Base-by-base conservation (phyloP, 108 stramenopile genomes). In the Nitzschia putrida region DNA sequence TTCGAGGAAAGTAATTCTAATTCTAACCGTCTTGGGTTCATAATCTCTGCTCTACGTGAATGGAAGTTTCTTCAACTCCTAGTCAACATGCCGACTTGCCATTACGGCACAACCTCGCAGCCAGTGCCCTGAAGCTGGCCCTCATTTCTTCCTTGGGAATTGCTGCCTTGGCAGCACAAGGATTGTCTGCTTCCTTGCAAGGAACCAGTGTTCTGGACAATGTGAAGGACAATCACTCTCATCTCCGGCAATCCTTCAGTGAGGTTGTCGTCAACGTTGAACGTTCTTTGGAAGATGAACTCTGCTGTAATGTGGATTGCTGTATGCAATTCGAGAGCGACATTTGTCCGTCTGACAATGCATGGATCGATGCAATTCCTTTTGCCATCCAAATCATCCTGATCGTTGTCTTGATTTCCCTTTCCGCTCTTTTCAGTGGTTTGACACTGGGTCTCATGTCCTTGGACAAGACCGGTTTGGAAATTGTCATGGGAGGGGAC, bases 371-470 rank as follows among this genome's bases (percentile, higher is more conserved):
- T 25, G 53, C 72, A 51, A 29, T 78, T 24, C 92, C 89, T 6
- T 26, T 73, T 42, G 80, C 57, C 4, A 43, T 93, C 7, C 87
- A 88, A 59, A 86, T 82, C 64, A 56, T 87, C 7, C 26, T 88
- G 13, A 86, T 91, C 26, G 50, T 82, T 42, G 21, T 91, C 44
- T 60, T 94, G 53, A 44, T 94, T 11, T 34, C 51, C 18, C 66
- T 98, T 29, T 95, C 95, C 0, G 95, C 91, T 14, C 72, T 94
- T 14, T 98, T 98, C 71, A 82, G 81, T 42, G 97, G 97, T 12
- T 71, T 98, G 53, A 98, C 97, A 5, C 78, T 98, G n/a, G 96
- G 97, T 8, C 79, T 99, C 50, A 85, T 99, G 82, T 91, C 96
- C 9, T 80, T 99, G 21, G 99, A 99, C 72, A 94, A 84, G 40